Base-by-base conservation (phyloP, 2,329 filamentous ascomycete genomes). In the Calonectria pauciramosa region DNA sequence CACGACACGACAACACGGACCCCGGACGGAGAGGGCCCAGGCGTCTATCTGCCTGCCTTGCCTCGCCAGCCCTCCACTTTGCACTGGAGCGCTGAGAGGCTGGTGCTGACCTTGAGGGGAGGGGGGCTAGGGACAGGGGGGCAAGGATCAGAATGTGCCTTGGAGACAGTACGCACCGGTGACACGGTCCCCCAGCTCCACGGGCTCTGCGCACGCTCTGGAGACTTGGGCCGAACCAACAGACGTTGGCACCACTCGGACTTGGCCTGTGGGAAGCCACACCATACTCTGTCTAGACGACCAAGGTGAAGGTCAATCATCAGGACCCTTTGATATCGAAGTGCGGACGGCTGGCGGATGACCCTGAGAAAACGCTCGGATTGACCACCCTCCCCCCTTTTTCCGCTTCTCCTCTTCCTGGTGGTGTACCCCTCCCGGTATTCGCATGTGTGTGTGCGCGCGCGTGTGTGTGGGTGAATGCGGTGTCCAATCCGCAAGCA, bases 321-420 rank as follows among this genome's bases (percentile, higher is more conserved):
- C 3, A 20, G 34, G 34, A 26, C 59, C 59, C 59, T 44, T 41
- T 44, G 59, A 59, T 59, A 59, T 59, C 34, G 32, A 26, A 32
- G 32, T n/a, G 16, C 54, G 13, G 32, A 59, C 32, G 54, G 32
- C 54, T 38, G 54, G 54, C 20, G 20, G 54, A 36, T n/a, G 51
- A 54, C 63, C 63, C 41, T 49, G 26, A 63, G 20, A 51, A 32
- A 36, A 32, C 59, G 28, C 56, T 23, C 38, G 23, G 44, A 56
- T 60, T 34, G 51, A 71, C 34, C 64, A 30, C 41, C 34, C 38
- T 18, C 49, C 34, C 63, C 68, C 41, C 59, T 26, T 60, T 60
- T 34, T 54, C 76, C 73, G 60, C 32, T 68, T 38, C 52, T 71
- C 64, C 75, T 77, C 77, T 77, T 73, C 36, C 70, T 75, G 68